Conservation (phyloP, 345 rosid genomes). For the Sisymbrium irio region DNA sequence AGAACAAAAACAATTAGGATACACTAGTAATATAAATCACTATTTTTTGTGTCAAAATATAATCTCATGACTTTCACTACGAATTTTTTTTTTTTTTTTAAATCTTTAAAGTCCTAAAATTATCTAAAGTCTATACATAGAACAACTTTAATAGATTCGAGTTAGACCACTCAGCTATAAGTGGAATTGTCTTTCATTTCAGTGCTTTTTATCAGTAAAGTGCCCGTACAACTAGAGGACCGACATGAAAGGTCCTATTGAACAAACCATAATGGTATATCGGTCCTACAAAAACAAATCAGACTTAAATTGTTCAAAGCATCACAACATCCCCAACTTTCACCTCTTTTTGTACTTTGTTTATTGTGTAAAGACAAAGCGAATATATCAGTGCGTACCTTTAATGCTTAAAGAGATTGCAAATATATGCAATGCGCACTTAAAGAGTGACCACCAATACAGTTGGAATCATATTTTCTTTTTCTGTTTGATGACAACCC, state of each 20-base stretch:
- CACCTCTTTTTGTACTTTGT: neutral
- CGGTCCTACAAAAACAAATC: too few relatives aligned
- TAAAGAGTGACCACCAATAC: neutral
- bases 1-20: neutral
- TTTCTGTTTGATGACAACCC: neutral
- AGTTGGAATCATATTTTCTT: neutral
- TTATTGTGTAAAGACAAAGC: neutral
- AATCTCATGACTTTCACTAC: neutral
- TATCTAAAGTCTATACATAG: too few relatives aligned
- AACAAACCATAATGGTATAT: too few relatives aligned
- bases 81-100: too few relatives aligned
- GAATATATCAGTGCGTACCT: slow-evolving; percentile 2
- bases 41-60: neutral
- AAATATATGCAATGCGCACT: slow-evolving; percentile 21
- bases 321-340: neutral
- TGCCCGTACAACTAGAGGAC: too few relatives aligned
- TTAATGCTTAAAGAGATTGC: slow-evolving; percentile 10
- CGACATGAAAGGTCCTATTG: too few relatives aligned
- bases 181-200: too few relatives aligned
- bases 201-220: too few relatives aligned
- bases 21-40: too few relatives aligned
- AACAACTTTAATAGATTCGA: too few relatives aligned
- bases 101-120: too few relatives aligned
- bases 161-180: too few relatives aligned
- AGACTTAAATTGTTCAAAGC: neutral